These are phyloP conservation scores for Talaromyces proteolyticus DNA, from an alignment of 495 filamentous ascomycete genomes.

Conservation along the genomic window DNA sequence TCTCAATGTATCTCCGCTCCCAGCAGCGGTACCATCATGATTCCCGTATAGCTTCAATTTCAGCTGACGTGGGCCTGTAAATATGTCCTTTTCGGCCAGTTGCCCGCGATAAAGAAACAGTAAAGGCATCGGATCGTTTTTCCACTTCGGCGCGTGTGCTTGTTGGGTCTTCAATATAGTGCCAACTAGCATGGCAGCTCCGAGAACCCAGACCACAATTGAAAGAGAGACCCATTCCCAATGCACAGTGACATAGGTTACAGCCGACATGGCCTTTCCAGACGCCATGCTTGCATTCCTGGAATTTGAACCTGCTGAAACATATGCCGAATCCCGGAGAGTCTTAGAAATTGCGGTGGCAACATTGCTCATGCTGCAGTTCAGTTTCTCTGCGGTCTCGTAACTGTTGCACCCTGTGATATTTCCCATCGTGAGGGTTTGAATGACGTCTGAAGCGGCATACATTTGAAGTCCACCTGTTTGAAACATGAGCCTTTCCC, in stretches of 20 bases:
- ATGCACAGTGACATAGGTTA: constrained; percentile 6
- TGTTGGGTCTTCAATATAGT: constrained; percentile 10
- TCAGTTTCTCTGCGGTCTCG: constrained; percentile 8
- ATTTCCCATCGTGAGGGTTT: neutral
- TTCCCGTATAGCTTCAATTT: too few relatives aligned
- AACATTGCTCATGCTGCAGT: constrained; percentile 10
- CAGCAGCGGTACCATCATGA: too few relatives aligned
- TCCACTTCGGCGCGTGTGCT: neutral
- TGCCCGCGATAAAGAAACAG: neutral
- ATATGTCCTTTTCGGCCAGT: too few relatives aligned
- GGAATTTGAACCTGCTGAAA: neutral
- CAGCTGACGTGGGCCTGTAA: too few relatives aligned
- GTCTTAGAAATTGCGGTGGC: constrained; percentile 13
- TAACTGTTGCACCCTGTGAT: neutral
- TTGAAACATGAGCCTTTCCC: neutral
- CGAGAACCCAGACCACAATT: constrained; percentile 12
- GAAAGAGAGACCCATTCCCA: constrained; percentile 15
- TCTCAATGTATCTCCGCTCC: too few relatives aligned
- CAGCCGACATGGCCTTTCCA: neutral
- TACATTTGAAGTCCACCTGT: neutral
- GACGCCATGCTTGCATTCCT: neutral
- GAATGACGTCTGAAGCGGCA: neutral
- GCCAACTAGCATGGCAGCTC: constrained; percentile 1
- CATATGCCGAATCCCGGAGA: constrained; percentile 6
- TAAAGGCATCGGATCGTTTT: constrained; percentile 7